Conservation (phyloP, 163 green algal species). For the Scenedesmus sp. region DNA sequence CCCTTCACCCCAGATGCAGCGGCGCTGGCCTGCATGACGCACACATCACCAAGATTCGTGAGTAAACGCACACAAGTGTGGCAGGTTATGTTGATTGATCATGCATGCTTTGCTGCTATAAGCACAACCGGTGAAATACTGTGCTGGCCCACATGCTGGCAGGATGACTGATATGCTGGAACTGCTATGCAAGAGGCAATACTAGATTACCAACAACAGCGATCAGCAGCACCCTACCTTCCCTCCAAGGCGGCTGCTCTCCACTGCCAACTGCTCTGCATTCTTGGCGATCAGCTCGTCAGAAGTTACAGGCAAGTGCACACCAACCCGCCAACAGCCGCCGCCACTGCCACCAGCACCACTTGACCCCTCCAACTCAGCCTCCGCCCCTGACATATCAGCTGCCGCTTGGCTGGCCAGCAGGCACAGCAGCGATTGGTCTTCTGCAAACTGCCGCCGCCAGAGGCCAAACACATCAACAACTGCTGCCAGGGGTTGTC, state of each 20-base stretch:
- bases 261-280: neutral
- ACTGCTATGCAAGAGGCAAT: no score
- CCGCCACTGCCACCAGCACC: neutral
- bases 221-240: no score
- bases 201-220: no score
- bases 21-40: neutral
- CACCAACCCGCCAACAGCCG: neutral
- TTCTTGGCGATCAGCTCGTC: neutral
- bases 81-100: neutral
- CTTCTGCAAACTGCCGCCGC: neutral
- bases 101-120: neutral
- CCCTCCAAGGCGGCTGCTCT: no score
- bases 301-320: slow-evolving; percentile 5
- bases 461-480: slow-evolving; percentile 53
- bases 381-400: neutral
- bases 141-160: neutral
- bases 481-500: slow-evolving; percentile 46
- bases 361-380: neutral
- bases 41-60: neutral
- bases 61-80: neutral
- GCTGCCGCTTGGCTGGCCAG: neutral
- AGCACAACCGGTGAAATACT: no score
- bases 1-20: neutral
- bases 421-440: slow-evolving; percentile 15
- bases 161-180: no score